Evolutionary conservation across 1,139 yeast species (phyloP).

Genomic region (Candida frijolesensis): DNA sequence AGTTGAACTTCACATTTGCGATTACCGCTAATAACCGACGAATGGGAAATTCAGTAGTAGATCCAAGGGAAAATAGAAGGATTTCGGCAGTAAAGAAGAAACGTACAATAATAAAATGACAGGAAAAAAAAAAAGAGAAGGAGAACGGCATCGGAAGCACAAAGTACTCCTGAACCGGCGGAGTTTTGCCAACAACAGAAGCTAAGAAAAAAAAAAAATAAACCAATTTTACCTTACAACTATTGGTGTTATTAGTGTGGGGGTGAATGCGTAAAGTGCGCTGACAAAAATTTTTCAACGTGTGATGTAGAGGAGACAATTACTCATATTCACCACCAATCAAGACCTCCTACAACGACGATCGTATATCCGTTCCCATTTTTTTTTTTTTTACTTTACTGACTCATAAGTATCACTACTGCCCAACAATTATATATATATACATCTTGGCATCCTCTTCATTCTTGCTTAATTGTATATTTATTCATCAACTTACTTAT

Average conservation of each 20-base stretch:
- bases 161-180: neutral
- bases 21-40: neutral
- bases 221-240: neutral
- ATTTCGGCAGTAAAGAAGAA: neutral
- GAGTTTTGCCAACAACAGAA: too few relatives aligned
- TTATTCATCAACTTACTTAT: neutral
- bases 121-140: neutral
- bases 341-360: neutral
- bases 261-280: neutral
- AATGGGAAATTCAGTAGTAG: neutral
- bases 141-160: neutral
- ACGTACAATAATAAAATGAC: neutral
- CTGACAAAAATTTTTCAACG: slow-evolving; percentile 1
- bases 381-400: neutral
- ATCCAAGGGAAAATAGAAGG: neutral
- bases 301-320: neutral
- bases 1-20: neutral
- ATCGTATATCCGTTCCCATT: neutral
- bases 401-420: neutral
- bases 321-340: neutral
- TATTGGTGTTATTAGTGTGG: too few relatives aligned
- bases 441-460: neutral
- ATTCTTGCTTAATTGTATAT: neutral
- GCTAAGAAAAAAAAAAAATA: too few relatives aligned
- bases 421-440: neutral